Evolutionary conservation across 345 rosid species (phyloP), one percentile per base, ranked within the genome.

Genomic region (Aquilaria sinensis): DNA sequence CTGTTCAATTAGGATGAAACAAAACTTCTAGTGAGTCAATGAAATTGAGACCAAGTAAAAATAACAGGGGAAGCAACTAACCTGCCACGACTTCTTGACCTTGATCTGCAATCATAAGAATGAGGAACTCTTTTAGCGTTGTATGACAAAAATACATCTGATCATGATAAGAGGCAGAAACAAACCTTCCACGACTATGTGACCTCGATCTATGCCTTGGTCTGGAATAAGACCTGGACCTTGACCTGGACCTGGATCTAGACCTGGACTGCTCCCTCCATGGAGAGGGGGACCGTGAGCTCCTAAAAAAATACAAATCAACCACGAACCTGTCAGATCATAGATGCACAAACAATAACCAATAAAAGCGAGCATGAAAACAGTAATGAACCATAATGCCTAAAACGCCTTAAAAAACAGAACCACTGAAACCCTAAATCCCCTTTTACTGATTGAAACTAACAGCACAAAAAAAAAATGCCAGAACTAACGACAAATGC

Each of bases 71-170:
- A 55, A 60, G 57, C 47, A 31, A 58, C 89, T 68, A 75, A 85
- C 95, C 98, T 86, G 70, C 83, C 97, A 54, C 70, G 91, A 73
- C 89, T 79, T 81, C 96, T 81, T 67, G 96, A 92, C 65, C 89
- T 85, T 71, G 89, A 85, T 76, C 88, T 78, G 78, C 77, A 68
- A 12, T 16, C 46, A 71, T 67, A 50, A 41, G 58, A 51, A 47
- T 57, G 62, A 56, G 31, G 43, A 31, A 29, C 55, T 57, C 41
- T 58, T 6, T 14, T 12, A 34, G 43, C 43, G 8, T 14, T 5
- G 41, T 45, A 60, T 46, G 50, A 23, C 12, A 48, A 45, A 54
- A 14, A 65, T 9, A 58, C 2, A 65, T n/a, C 62, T 16, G 51
- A 70, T 9, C 3, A 66, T 32, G 48, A 66, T 10, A 60, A 31